Base-by-base conservation (phyloP, 2,329 filamentous ascomycete genomes). In the Microsporum audouinii region DNA sequence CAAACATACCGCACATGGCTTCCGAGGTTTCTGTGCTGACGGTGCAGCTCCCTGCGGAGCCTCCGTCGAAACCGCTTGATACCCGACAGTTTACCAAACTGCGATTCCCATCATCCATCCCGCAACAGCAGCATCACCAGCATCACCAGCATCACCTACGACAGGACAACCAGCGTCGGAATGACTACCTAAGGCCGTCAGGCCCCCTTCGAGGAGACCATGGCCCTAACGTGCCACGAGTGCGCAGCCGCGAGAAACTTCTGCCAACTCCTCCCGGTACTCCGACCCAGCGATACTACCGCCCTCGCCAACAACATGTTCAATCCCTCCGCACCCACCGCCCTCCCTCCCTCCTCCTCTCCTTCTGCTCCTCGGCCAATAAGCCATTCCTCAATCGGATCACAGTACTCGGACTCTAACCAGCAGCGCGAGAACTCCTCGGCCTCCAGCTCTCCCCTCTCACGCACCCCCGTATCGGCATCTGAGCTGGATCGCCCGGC, bases 1-100 rank as follows among this genome's bases (percentile, higher is more conserved):
- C 27, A 14, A 51, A 29, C 8, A 29, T 51, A 51, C 5, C 51
- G 5, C 23, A 41, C n/a, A 57, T 57, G 55, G 55, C 55, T 4
- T 41, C 55, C 33, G 55, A 57, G 17, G 38, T 57, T 14, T 57
- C 55, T 57, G 33, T 57, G 7, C 33, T 38, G n/a, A 33, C 55
- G 55, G 55, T 57, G 34, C 34, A 57, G 27, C 55, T 57, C 23
- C 55, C 55, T 1, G 33, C 34, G 8, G 55, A 41, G n/a, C n/a
- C n/a, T 29, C 3, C 55, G 2, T 38, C 55, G 5, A 57, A 39
- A 10, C 29, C 33, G 10, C 34, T 57, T 29, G 38, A 57, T 57
- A 41, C 55, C 34, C 33, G 38, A 8, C 55, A 57, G 34, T 57
- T 23, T 38, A 57, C 55, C 55, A 57, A 57, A 29, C 55, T 57